These are phyloP conservation scores for Salix brachista DNA, from an alignment of 345 rosid genomes.

Conservation along the genomic window DNA sequence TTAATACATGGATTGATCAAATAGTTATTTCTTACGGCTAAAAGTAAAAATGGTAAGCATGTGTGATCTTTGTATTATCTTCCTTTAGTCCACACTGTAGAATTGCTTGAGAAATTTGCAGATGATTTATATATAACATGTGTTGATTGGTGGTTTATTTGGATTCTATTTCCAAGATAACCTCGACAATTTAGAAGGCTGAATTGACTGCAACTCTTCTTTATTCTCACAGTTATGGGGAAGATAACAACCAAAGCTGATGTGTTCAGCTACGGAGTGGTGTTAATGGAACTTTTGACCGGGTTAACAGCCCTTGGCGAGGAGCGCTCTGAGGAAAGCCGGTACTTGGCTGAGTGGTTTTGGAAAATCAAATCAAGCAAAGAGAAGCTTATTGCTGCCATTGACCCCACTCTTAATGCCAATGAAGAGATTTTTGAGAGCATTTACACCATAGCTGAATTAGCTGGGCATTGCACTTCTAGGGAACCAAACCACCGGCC, in stretches of 20 bases:
- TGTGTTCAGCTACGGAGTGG: constrained; percentile 51
- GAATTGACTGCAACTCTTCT: neutral
- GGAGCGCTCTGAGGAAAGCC: constrained; percentile 43
- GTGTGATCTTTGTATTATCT: neutral
- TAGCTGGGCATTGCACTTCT: constrained; percentile 50
- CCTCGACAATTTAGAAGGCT: neutral
- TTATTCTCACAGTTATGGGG: constrained; percentile 40
- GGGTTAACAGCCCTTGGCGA: constrained; percentile 46
- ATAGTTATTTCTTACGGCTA: neutral
- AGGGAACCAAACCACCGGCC: constrained; percentile 51
- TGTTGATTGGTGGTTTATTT: neutral
- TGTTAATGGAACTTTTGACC: constrained; percentile 47
- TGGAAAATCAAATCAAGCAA: constrained; percentile 38
- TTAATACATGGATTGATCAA: neutral
- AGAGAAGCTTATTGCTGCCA: constrained; percentile 34
- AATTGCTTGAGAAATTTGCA: neutral
- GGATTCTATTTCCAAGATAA: neutral
- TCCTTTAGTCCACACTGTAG: neutral
- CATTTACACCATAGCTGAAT: constrained; percentile 33
- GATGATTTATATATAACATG: neutral
- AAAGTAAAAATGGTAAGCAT: neutral
- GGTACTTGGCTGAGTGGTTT: constrained; percentile 53
- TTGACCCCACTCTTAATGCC: constrained; percentile 32
- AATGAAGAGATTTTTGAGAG: constrained; percentile 35
- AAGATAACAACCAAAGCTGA: constrained; percentile 51